Conservation (phyloP, 2,329 filamentous ascomycete genomes). For the Aschersonia sp. region DNA sequence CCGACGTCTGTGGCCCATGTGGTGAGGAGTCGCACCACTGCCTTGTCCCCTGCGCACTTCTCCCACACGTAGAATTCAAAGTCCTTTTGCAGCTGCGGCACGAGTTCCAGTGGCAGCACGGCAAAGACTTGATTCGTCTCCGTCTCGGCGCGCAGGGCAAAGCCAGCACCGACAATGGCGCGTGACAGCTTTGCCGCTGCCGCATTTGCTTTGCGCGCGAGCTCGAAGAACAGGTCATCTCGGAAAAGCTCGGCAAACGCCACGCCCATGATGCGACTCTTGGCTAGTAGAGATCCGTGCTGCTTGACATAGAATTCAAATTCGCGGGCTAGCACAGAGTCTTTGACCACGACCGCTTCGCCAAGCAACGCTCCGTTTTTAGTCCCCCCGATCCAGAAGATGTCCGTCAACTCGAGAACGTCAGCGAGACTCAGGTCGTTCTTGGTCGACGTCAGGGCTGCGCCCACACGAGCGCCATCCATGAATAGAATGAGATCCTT, state of each 20-base stretch:
- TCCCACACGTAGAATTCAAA: constrained; percentile 36
- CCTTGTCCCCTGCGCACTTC: constrained; percentile 19
- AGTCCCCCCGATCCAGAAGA: constrained; percentile 40
- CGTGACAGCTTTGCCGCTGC: constrained; percentile 28
- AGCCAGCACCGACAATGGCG: constrained; percentile 26
- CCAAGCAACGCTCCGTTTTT: constrained; percentile 36
- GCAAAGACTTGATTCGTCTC: constrained; percentile 39
- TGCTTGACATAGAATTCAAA: constrained; percentile 38
- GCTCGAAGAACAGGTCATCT: constrained; percentile 27
- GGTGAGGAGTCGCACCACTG: constrained; percentile 30
- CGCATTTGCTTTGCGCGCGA: constrained; percentile 27
- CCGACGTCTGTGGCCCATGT: constrained; percentile 32
- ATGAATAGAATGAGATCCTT: constrained; percentile 27
- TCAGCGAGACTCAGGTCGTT: constrained; percentile 30
- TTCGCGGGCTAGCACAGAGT: constrained; percentile 23
- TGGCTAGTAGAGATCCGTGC: constrained; percentile 33
- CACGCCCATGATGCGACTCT: constrained; percentile 31
- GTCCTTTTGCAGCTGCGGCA: constrained; percentile 23
- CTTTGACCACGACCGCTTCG: constrained; percentile 34
- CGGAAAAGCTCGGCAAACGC: constrained; percentile 35
- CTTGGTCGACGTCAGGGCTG: constrained; percentile 24
- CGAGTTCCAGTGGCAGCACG: constrained; percentile 21
- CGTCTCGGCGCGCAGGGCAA: constrained; percentile 25
- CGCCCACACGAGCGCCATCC: constrained; percentile 31
- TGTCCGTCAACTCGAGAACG: constrained; percentile 30